phyloP scores from a whole-genome alignment of 2,329 filamentous ascomycete species.

The Colletotrichum sp. region DNA sequence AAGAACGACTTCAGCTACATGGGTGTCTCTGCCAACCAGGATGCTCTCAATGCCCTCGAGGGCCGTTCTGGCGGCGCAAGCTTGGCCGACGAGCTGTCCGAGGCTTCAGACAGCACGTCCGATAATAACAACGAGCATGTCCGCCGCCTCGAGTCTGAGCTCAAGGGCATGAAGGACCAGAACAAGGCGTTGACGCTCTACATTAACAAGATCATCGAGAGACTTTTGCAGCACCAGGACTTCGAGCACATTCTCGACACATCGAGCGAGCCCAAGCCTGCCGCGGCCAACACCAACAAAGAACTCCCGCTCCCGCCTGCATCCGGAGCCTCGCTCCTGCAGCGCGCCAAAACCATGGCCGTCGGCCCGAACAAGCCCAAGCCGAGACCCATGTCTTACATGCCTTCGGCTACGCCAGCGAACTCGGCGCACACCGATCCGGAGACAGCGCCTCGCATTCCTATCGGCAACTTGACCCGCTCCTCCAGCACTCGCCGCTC shows the following conservation, averaged over 20 bases:
- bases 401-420: conserved; percentile 41
- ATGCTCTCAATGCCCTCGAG: conserved; percentile 68
- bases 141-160: conserved; percentile 77
- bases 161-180: conserved; percentile 84
- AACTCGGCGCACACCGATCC: conserved; percentile 64
- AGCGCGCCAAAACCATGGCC: conserved; percentile 67
- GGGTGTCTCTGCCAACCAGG: conserved; percentile 62
- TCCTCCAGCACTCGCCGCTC: conserved; percentile 57
- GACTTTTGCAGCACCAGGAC: conserved; percentile 90
- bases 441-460: conserved; percentile 77
- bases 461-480: conserved; percentile 64
- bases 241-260: conserved; percentile 93
- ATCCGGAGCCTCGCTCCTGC: conserved; percentile 53
- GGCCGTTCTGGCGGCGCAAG: conserved; percentile 57
- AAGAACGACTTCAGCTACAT: conserved; percentile 81
- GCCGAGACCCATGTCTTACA: conserved; percentile 62
- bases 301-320: conserved; percentile 80
- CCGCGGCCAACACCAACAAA: conserved; percentile 69
- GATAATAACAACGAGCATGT: conserved; percentile 61
- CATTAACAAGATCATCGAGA: conserved; percentile 99
- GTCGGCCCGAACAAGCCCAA: conserved; percentile 50
- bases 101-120: conserved; percentile 57
- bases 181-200: conserved; percentile 98
- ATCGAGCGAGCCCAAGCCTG: conserved; percentile 50
- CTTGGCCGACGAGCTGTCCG: conserved; percentile 88